These are phyloP conservation scores for Kwoniella shandongensis DNA, from an alignment of 768 basidiomycete genomes.

Conservation along the genomic window DNA sequence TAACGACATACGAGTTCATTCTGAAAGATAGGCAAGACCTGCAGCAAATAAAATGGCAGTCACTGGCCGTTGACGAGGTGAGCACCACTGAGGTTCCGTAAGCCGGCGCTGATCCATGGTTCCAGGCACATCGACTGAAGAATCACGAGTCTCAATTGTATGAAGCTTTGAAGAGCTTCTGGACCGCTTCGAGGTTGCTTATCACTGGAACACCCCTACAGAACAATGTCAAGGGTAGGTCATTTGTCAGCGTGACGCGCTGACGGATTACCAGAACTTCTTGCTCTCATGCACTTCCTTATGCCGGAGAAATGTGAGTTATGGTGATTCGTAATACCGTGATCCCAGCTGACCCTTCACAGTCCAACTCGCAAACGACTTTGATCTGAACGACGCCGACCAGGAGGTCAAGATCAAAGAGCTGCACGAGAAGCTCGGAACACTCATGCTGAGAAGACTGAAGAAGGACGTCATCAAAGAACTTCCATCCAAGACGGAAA, in stretches of 20 bases:
- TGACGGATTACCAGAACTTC: constrained; percentile 63
- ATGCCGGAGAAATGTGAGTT: constrained; percentile 94
- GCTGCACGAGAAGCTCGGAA: constrained; percentile 86
- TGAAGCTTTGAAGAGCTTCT: constrained; percentile 85
- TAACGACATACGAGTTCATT: constrained; percentile 96
- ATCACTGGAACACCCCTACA: constrained; percentile 98
- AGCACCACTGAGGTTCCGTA: constrained; percentile 29
- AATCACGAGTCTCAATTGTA: constrained; percentile 97
- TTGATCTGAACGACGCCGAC: constrained; percentile 88
- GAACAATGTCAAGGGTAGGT: constrained; percentile 94
- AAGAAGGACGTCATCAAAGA: constrained; percentile 96
- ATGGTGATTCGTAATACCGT: neutral
- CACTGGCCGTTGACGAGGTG: constrained; percentile 92
- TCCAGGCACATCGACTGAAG: constrained; percentile 91
- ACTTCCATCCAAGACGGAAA: constrained; percentile 95
- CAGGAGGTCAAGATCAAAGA: constrained; percentile 88
- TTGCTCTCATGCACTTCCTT: constrained; percentile 98
- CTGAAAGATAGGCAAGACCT: constrained; percentile 86
- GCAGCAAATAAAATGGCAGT: constrained; percentile 94
- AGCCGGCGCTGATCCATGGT: constrained; percentile 15
- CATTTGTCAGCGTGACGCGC: neutral
- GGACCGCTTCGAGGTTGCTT: constrained; percentile 84
- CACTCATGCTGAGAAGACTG: constrained; percentile 88
- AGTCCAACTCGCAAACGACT: constrained; percentile 93
- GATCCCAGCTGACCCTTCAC: constrained; percentile 15